phyloP scores from a whole-genome alignment of 306 rosid species.

The Adenanthera pavonina region DNA sequence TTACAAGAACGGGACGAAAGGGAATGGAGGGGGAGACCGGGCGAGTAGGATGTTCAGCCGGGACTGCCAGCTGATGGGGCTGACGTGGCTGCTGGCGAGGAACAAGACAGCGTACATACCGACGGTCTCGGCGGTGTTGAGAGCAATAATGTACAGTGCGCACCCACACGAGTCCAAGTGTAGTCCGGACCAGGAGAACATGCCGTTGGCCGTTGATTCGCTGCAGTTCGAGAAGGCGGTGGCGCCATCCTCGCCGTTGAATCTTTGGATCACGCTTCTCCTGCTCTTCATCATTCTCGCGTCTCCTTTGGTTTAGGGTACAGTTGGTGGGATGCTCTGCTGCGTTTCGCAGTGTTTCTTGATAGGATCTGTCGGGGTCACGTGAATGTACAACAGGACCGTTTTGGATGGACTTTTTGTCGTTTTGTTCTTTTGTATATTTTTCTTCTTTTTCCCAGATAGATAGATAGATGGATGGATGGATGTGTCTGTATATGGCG shows the following conservation, averaged over 20 bases:
- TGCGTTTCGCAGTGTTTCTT: background rate
- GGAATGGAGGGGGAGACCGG: conserved; percentile 54
- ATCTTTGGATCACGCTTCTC: conserved; percentile 42
- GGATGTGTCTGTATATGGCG: conserved; percentile 4
- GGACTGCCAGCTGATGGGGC: conserved; percentile 97
- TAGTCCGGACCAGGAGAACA: conserved; percentile 98
- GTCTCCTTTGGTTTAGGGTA: conserved; percentile 38
- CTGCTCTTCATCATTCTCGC: conserved; percentile 54
- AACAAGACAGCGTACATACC: conserved; percentile 96
- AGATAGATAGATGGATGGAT: background rate
- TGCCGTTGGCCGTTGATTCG: conserved; percentile 98
- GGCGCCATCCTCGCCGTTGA: conserved; percentile 51
- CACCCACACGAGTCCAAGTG: conserved; percentile 82
- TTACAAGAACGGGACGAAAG: conserved; percentile 56
- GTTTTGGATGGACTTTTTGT: conserved; percentile 8
- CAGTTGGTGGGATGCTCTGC: conserved; percentile 31
- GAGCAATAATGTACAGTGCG: conserved; percentile 94
- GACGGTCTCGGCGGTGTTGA: conserved; percentile 92
- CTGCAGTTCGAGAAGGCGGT: conserved; percentile 66
- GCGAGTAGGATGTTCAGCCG: conserved; percentile 83
- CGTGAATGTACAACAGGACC: conserved; percentile 2
- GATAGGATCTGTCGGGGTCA: conserved; percentile 8
- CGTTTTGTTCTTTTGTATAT: conserved; percentile 13
- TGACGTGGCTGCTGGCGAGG: conserved; percentile 85
- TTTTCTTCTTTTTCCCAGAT: background rate